These are phyloP conservation scores for Kuraishia borneana DNA, from an alignment of 805 yeast species.

Conservation along the genomic window DNA sequence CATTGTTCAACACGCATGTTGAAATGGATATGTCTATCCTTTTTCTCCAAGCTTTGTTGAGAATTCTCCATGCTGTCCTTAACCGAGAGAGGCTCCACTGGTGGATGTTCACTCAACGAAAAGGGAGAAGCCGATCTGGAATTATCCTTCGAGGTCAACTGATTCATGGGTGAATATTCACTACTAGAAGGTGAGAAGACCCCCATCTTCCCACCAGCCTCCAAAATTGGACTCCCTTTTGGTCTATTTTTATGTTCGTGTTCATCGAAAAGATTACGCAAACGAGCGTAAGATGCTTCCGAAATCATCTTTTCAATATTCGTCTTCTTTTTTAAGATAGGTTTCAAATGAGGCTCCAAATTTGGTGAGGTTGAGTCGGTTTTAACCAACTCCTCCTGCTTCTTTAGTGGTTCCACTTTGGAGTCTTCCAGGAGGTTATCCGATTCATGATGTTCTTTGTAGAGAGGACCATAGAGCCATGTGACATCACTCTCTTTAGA, in stretches of 20 bases:
- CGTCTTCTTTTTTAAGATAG: conserved; percentile 80
- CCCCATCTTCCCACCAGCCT: conserved; percentile 7
- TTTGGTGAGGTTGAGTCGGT: conserved; percentile 1
- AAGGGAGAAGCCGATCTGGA: conserved; percentile 3
- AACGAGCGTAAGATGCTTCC: conserved; percentile 29
- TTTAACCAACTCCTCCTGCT: neutral
- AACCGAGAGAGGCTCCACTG: neutral
- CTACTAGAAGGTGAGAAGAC: neutral
- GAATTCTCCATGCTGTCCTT: neutral
- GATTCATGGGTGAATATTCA: neutral
- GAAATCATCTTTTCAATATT: conserved; percentile 72
- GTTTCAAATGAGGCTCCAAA: conserved; percentile 35
- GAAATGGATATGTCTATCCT: conserved; percentile 74
- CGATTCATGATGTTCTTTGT: conserved; percentile 11
- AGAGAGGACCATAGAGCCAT: conserved; percentile 91
- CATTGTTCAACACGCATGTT: conserved; percentile 94
- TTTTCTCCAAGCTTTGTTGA: conserved; percentile 10
- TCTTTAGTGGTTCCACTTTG: neutral
- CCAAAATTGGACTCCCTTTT: conserved; percentile 21
- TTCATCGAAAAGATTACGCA: conserved; percentile 18
- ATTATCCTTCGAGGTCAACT: neutral
- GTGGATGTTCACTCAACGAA: neutral
- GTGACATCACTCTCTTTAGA: conserved; percentile 94
- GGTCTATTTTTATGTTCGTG: conserved; percentile 13
- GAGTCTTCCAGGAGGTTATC: conserved; percentile 27